phyloP scores from a whole-genome alignment of 352 stramenopile genomes.

The Pythium myriotylum region DNA sequence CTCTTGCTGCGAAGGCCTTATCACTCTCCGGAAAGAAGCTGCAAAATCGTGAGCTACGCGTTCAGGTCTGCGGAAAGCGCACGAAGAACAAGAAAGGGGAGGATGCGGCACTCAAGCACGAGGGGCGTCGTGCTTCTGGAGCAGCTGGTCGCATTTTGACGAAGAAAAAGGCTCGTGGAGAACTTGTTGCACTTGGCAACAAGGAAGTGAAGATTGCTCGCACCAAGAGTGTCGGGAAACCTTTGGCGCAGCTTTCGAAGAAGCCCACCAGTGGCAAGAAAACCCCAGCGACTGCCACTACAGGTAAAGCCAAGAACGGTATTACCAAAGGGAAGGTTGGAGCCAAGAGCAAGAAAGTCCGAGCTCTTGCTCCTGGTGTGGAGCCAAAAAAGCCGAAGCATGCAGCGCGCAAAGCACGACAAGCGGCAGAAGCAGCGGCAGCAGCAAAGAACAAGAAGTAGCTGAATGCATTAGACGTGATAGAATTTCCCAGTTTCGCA shows the following conservation, averaged over 20 bases:
- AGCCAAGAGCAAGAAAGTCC: slow-evolving; percentile 30
- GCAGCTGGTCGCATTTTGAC: slow-evolving; percentile 60
- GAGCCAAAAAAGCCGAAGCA: slow-evolving; percentile 78
- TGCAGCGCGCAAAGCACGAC: slow-evolving; percentile 60
- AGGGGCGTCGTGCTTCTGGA: slow-evolving; percentile 59
- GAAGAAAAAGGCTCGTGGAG: slow-evolving; percentile 54
- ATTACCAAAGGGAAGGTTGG: slow-evolving; percentile 4
- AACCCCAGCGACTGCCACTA: slow-evolving; percentile 12
- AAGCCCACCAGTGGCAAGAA: slow-evolving; percentile 34
- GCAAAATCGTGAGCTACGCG: slow-evolving; percentile 64
- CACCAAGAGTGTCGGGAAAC: background rate
- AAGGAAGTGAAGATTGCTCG: slow-evolving; percentile 16
- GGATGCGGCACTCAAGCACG: slow-evolving; percentile 49
- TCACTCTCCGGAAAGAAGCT: slow-evolving; percentile 68
- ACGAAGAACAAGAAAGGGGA: slow-evolving; percentile 80
- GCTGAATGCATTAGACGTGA: slow-evolving; percentile 7
- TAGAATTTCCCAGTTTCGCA: background rate
- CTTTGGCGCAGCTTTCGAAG: no score
- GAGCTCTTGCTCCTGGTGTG: slow-evolving; percentile 30
- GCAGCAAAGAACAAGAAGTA: slow-evolving; percentile 22
- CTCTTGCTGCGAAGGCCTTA: slow-evolving; percentile 73
- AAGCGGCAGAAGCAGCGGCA: slow-evolving; percentile 47
- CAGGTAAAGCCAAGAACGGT: slow-evolving; percentile 40
- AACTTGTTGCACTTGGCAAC: background rate
- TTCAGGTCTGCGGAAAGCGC: slow-evolving; percentile 85